Conservation (phyloP, 148 eudicot species). For the Linanthus parryae region DNA sequence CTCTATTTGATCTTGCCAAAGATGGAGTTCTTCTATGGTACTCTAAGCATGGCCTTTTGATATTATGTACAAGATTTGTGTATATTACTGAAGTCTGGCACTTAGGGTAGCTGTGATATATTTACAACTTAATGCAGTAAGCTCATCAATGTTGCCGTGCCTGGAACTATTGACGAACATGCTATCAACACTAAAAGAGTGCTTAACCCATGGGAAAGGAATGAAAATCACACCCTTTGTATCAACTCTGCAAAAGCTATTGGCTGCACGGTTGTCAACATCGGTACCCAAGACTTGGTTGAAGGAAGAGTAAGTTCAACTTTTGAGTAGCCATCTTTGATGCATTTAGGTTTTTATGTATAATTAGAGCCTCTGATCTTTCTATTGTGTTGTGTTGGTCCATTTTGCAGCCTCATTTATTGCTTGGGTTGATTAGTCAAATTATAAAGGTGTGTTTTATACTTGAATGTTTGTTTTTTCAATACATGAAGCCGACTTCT, state of each 20-base stretch:
- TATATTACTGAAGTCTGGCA: too few species aligned
- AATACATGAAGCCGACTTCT: too few species aligned
- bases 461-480: background rate
- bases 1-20: conserved; percentile 79
- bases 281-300: conserved; percentile 92
- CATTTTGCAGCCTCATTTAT: conserved; percentile 71
- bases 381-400: conserved; percentile 14
- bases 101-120: too few species aligned
- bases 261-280: conserved; percentile 96
- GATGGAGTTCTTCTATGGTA: conserved; percentile 99
- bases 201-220: conserved; percentile 97
- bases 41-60: too few species aligned
- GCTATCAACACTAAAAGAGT: conserved; percentile 83
- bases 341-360: conserved; percentile 2
- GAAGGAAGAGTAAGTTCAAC: conserved; percentile 86
- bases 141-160: conserved; percentile 94
- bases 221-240: conserved; percentile 94
- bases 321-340: background rate
- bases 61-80: too few species aligned
- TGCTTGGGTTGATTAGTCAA: conserved; percentile 90
- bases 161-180: conserved; percentile 86
- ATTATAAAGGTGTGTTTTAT: conserved; percentile 66
- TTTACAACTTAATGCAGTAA: conserved; percentile 79
- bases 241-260: conserved; percentile 98
- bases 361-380: conserved; percentile 1